Evolutionary conservation across 1,139 yeast species (phyloP).

Genomic region (Pneumocystis murina): DNA sequence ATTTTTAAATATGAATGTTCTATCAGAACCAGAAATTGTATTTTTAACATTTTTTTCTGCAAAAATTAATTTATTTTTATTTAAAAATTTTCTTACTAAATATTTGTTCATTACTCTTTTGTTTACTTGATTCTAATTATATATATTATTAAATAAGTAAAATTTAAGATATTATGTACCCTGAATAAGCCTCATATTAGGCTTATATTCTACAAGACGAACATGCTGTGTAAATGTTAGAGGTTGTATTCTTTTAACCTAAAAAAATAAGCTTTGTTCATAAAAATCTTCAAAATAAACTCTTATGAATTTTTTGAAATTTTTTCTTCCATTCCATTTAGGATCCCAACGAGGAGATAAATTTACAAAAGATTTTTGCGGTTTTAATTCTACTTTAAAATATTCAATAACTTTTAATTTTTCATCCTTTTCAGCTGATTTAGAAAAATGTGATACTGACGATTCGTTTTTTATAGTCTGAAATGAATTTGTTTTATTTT

Average conservation of each 20-base stretch:
- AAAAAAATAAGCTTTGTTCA: neutral
- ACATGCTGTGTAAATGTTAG: neutral
- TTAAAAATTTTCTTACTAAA: neutral
- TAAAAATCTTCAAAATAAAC: neutral
- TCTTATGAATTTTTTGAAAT: conserved; percentile 7
- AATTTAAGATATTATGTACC: neutral
- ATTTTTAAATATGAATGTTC: neutral
- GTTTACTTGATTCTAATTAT: neutral
- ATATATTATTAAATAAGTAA: neutral
- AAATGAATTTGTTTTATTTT: neutral
- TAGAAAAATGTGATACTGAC: neutral
- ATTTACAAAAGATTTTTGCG: neutral
- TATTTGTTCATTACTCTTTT: neutral
- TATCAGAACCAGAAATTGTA: neutral
- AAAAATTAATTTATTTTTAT: neutral
- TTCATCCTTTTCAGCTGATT: neutral
- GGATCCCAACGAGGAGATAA: conserved; percentile 1
- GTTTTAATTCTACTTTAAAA: conserved; percentile 2
- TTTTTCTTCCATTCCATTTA: conserved; percentile 8
- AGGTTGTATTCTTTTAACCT: neutral
- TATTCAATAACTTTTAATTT: conserved; percentile 3
- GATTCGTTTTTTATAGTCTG: neutral
- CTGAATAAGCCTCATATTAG: neutral
- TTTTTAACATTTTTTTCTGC: neutral
- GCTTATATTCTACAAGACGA: neutral